These are phyloP conservation scores for Diplogelasinospora grovesii DNA, from an alignment of 495 filamentous ascomycete species.

Conservation along the genomic window DNA sequence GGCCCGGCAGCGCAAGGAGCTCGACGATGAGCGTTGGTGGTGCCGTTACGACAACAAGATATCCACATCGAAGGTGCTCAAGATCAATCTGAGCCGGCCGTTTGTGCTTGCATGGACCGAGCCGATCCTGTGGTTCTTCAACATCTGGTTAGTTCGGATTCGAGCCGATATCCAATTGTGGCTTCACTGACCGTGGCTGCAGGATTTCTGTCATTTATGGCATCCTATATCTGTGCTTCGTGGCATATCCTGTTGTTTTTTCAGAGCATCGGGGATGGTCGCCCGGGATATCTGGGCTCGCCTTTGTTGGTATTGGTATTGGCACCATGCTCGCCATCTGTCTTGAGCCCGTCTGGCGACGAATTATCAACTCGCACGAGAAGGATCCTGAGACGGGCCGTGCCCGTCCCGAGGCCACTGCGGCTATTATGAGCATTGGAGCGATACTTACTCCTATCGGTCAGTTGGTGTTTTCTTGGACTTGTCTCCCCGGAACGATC, in stretches of 20 bases:
- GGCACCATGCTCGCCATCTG: constrained; percentile 62
- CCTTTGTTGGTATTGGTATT: constrained; percentile 75
- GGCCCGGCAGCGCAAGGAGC: constrained; percentile 61
- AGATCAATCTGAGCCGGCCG: constrained; percentile 66
- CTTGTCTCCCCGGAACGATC: constrained; percentile 61
- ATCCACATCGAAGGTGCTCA: constrained; percentile 42
- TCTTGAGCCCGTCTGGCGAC: constrained; percentile 63
- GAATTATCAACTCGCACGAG: constrained; percentile 62
- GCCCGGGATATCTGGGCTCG: constrained; percentile 62
- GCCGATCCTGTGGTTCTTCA: constrained; percentile 82
- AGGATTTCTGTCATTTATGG: constrained; percentile 53
- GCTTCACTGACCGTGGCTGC: neutral
- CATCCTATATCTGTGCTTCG: constrained; percentile 82
- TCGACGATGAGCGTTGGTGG: constrained; percentile 68
- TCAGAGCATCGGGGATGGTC: constrained; percentile 65
- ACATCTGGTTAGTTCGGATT: constrained; percentile 45
- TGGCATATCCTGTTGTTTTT: constrained; percentile 78
- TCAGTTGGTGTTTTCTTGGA: constrained; percentile 78
- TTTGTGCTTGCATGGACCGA: constrained; percentile 74
- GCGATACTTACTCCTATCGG: constrained; percentile 61
- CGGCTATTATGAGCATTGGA: constrained; percentile 64
- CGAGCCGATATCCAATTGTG: neutral
- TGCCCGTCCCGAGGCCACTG: constrained; percentile 65
- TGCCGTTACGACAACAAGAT: constrained; percentile 64
- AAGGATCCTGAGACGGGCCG: constrained; percentile 63